phyloP scores from a whole-genome alignment of 2,329 filamentous ascomycete species.

The Alternaria novae-zelandiae region DNA sequence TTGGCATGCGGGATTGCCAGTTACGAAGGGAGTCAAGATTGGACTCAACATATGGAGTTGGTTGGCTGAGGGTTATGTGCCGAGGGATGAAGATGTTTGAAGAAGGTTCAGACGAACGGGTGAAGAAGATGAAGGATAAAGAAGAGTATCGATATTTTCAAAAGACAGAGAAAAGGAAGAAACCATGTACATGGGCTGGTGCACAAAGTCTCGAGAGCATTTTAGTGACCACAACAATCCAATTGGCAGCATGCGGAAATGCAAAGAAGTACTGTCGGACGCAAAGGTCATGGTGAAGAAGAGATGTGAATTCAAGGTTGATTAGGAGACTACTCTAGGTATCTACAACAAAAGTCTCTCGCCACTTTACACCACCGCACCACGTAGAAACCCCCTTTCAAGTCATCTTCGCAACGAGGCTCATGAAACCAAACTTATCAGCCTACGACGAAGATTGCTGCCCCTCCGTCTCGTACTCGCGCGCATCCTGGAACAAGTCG shows the following conservation, averaged over 20 bases:
- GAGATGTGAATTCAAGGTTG: background rate
- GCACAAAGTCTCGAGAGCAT: background rate
- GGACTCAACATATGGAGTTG: slow-evolving; percentile 71
- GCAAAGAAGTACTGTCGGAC: background rate
- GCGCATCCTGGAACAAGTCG: slow-evolving; percentile 92
- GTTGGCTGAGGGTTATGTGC: slow-evolving; percentile 54
- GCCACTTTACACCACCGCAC: background rate
- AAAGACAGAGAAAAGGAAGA: no score
- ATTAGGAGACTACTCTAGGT: background rate
- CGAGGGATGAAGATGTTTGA: slow-evolving; percentile 4
- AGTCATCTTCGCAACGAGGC: background rate
- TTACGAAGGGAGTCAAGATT: slow-evolving; percentile 62
- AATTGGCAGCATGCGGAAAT: background rate
- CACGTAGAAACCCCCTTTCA: background rate
- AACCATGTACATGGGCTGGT: no score
- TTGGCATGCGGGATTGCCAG: slow-evolving; percentile 67
- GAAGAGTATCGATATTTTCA: no score
- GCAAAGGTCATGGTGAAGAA: background rate
- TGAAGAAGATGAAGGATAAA: no score
- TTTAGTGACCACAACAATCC: background rate
- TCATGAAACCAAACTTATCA: background rate
- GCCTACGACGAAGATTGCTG: background rate
- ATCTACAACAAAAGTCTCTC: background rate
- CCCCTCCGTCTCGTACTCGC: slow-evolving; percentile 36
- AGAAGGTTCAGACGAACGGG: no score